A percentile compares a stretch with the other conserved stretches of the same genome.
Conservation (phyloP, 1,284 basidiomycete species). For the Taiwanofungus camphoratus region DNA sequence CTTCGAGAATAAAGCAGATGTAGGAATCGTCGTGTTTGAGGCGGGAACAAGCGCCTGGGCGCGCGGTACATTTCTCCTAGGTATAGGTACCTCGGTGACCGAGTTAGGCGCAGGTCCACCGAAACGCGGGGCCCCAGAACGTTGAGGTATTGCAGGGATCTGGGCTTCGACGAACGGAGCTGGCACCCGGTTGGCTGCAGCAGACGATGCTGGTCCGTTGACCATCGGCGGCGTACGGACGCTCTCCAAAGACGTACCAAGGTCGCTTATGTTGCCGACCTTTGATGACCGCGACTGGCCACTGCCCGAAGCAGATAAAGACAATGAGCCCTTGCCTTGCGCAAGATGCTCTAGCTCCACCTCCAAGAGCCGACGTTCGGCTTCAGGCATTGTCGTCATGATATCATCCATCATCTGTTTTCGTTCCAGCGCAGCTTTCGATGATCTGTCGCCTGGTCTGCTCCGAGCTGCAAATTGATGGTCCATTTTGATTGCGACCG, state of each 20-base stretch:
- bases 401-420: conserved; percentile 67
- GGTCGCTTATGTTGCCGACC: not conserved
- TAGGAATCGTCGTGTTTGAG: too few species aligned
- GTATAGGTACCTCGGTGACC: conserved; percentile 12
- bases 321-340: conserved; percentile 11
- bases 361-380: conserved; percentile 52
- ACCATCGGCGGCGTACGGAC: not conserved
- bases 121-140: conserved; percentile 27
- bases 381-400: conserved; percentile 50
- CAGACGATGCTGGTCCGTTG: conserved; percentile 31
- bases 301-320: too few species aligned
- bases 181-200: conserved; percentile 29
- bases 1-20: too few species aligned
- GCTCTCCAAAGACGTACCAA: not conserved
- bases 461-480: conserved; percentile 44
- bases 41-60: too few species aligned
- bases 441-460: conserved; percentile 24
- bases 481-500: conserved; percentile 72
- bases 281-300: conserved; percentile 5
- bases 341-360: conserved; percentile 37
- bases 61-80: too few species aligned
- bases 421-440: conserved; percentile 38
- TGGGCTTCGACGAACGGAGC: not conserved
- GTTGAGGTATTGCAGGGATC: conserved; percentile 19
- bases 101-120: conserved; percentile 18